Percentiles rank a stretch among this genome's conserved stretches.
These are phyloP conservation scores for Cantharellus cinnabarinus DNA, from an alignment of 768 basidiomycete genomes.

Conservation along the genomic window DNA sequence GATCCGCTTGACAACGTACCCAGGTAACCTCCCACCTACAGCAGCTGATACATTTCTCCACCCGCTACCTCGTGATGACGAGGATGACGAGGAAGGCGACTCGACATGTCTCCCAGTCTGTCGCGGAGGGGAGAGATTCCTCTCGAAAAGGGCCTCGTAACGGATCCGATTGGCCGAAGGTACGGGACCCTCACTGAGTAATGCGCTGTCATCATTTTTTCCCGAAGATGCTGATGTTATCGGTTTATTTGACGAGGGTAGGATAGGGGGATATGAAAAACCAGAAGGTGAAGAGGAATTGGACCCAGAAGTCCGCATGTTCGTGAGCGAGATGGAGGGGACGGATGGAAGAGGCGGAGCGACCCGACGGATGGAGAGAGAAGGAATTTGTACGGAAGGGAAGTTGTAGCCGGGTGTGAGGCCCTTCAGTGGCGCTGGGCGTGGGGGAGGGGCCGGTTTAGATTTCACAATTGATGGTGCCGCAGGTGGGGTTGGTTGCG, in stretches of 20 bases:
- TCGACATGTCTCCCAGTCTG: not conserved
- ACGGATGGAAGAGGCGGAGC: not conserved
- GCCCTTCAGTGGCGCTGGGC: too few relatives aligned
- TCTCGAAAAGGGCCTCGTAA: conserved; percentile 45
- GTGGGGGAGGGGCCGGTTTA: not conserved
- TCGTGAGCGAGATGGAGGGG: not conserved
- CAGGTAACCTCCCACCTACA: conserved; percentile 32
- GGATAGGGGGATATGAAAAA: not conserved
- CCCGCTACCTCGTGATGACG: not conserved
- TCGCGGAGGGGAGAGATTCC: conserved; percentile 18
- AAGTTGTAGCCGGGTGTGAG: too few relatives aligned
- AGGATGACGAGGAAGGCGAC: not conserved
- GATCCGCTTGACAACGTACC: conserved; percentile 33
- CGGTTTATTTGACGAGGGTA: not conserved
- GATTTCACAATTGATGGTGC: not conserved
- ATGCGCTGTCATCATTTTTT: not conserved
- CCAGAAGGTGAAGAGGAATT: not conserved
- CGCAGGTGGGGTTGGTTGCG: not conserved
- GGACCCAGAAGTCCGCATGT: not conserved
- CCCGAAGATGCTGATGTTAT: not conserved
- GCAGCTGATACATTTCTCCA: conserved; percentile 10
- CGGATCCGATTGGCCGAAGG: conserved; percentile 41
- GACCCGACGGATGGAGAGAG: not conserved
- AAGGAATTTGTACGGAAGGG: not conserved
- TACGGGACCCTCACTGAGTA: conserved; percentile 25